Base-by-base conservation (phyloP, 257 asterid species). In the Solanum phureja region DNA sequence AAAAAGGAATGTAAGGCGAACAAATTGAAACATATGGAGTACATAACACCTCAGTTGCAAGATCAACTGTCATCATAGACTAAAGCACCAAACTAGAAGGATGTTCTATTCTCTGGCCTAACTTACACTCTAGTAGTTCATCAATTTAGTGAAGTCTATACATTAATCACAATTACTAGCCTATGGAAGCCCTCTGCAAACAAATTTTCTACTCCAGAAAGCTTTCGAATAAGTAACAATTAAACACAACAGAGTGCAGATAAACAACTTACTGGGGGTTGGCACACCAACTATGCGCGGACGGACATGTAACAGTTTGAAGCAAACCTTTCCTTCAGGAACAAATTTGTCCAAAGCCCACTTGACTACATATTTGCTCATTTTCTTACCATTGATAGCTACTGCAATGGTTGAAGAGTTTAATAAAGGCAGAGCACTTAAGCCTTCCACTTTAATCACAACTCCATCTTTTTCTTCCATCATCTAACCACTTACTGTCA, bases 311-410 rank as follows among this genome's bases (percentile, higher is more conserved):
- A 96, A 91, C 91, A 96, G 83, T 87, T 56, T 94, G 95, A 95
- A 94, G 92, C 83, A 86, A 87, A 91, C 82, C 69, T 85, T 83
- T 73, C 95, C 96, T 89, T 96, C 96, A n/a, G 94, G 93, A n/a
- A 93, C 93, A 87, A 96, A 95, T 86, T 95, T 96, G 12, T 96
- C 98, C 90, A 96, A 88, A n/a, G 99, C 99, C 99, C 98, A 96
- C 31, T 85, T 93, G 46, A 96, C 86, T 27, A 93, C 91, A 87
- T 87, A 66, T 90, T 94, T 93, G 93, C 94, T 89, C 75, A 91
- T 94, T 87, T 62, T 91, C 79, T 92, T 93, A 85, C 94, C 95
- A 88, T 90, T 95, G 16, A 95, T 84, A 82, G 98, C 98, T 81
- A 96, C 87, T 7, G 93, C 95, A 64, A 89, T 92, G 34, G 91